These are phyloP conservation scores for Claviceps purpurea DNA, from an alignment of 2,329 filamentous ascomycete genomes.

Conservation along the genomic window DNA sequence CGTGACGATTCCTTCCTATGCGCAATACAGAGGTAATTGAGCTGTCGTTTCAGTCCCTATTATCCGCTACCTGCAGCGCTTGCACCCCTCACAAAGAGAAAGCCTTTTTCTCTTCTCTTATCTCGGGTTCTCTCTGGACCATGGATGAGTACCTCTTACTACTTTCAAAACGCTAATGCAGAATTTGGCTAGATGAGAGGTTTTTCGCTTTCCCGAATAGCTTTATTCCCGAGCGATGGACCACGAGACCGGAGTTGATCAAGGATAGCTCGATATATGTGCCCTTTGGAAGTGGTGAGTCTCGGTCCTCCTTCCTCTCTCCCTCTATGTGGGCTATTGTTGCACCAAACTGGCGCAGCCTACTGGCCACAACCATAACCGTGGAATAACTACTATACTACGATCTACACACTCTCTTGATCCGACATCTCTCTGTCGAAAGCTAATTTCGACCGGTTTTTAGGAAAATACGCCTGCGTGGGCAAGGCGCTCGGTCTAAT, in stretches of 20 bases:
- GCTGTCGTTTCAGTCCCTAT: background rate
- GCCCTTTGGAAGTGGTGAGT: conserved; percentile 16
- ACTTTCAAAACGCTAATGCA: background rate
- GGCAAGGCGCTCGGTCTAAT: conserved; percentile 24
- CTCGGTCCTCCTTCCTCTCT: background rate
- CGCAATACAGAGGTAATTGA: conserved; percentile 5
- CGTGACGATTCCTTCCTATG: conserved; percentile 13
- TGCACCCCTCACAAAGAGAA: too few relatives aligned
- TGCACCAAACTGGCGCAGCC: too few relatives aligned
- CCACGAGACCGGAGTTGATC: conserved; percentile 15
- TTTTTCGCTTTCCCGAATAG: conserved; percentile 10
- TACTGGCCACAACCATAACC: background rate
- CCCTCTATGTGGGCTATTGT: background rate
- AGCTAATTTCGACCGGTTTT: background rate
- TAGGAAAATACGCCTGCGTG: conserved; percentile 21
- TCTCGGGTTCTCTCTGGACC: background rate
- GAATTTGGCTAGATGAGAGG: conserved; percentile 6
- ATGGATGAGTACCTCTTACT: too few relatives aligned
- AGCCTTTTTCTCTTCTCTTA: background rate
- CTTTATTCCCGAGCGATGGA: conserved; percentile 24
- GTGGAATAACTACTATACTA: background rate
- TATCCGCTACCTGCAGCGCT: too few relatives aligned
- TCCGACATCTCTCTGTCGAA: too few relatives aligned
- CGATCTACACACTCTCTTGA: too few relatives aligned
- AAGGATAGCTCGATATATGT: conserved; percentile 12